These are phyloP conservation scores for Sphaerostilbella broomeana DNA, from an alignment of 2,329 filamentous ascomycete species.

Conservation along the genomic window DNA sequence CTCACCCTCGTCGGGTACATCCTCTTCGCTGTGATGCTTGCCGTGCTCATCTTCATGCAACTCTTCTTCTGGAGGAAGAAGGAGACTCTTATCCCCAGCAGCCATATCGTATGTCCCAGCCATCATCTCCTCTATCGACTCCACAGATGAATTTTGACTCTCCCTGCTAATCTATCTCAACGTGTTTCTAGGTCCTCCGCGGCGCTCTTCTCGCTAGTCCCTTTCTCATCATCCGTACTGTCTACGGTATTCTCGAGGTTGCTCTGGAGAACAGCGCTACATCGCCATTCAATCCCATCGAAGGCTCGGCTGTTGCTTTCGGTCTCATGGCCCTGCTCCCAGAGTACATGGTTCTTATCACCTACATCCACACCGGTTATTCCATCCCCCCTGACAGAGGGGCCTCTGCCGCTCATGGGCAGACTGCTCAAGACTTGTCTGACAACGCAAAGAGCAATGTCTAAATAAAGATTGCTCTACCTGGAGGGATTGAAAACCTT, in stretches of 20 bases:
- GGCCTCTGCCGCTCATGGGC: neutral
- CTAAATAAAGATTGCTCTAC: neutral
- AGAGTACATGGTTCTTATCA: conserved; percentile 15
- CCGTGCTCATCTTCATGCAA: conserved; percentile 15
- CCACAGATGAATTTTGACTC: neutral
- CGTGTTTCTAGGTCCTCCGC: conserved; percentile 11
- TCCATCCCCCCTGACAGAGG: conserved; percentile 12
- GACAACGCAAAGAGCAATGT: conserved; percentile 3
- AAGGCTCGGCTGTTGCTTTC: conserved; percentile 13
- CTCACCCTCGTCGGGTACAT: conserved; percentile 20
- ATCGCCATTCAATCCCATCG: conserved; percentile 17
- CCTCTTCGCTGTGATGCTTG: conserved; percentile 17
- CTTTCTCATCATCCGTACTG: conserved; percentile 18
- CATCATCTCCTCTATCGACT: neutral
- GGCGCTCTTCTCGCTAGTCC: conserved; percentile 17
- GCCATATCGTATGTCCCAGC: conserved; percentile 12
- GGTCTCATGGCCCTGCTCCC: conserved; percentile 15
- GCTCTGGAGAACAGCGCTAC: conserved; percentile 1
- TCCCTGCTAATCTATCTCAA: neutral
- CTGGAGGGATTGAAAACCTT: too few relatives aligned
- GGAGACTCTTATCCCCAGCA: conserved; percentile 14
- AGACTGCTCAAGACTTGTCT: neutral
- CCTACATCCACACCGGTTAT: conserved; percentile 15
- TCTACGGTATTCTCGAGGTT: conserved; percentile 19
- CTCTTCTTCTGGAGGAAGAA: conserved; percentile 14